Percentiles rank a stretch among this genome's conserved stretches.
Evolutionary conservation across 441 rosid species (phyloP).

Genomic region (Melastoma candidum): DNA sequence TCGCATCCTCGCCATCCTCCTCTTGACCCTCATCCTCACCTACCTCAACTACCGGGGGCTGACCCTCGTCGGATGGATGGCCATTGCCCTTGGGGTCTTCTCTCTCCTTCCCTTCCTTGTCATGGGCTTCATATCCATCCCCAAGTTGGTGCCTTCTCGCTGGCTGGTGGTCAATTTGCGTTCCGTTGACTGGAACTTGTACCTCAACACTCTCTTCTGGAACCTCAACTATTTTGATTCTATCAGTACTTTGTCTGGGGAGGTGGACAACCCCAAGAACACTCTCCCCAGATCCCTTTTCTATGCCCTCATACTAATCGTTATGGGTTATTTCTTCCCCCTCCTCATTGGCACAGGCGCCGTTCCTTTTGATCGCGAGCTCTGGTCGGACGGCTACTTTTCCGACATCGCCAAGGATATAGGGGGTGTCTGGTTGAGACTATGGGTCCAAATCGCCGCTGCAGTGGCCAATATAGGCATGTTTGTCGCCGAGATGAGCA

Average conservation of each 20-base stretch:
- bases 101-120: conserved; percentile 5
- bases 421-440: conserved; percentile 8
- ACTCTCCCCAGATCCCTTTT: conserved; percentile 7
- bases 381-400: conserved; percentile 6
- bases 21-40: conserved; percentile 4
- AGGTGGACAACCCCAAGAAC: conserved; percentile 3
- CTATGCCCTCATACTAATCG: conserved; percentile 6
- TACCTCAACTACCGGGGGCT: conserved; percentile 5
- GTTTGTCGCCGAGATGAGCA: conserved; percentile 11
- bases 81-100: conserved; percentile 2
- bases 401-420: conserved; percentile 6
- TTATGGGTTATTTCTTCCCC: conserved; percentile 3
- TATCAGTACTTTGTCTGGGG: conserved; percentile 7
- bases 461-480: conserved; percentile 7
- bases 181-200: conserved; percentile 8
- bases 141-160: conserved; percentile 8
- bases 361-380: conserved; percentile 7
- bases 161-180: conserved; percentile 7
- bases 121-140: conserved; percentile 1
- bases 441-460: conserved; percentile 7
- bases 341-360: conserved; percentile 3
- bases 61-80: conserved; percentile 6
- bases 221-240: conserved; percentile 10
- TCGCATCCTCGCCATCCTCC: background rate
- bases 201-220: conserved; percentile 7